phyloP scores from a whole-genome alignment of 768 basidiomycete genomes.

The Tubosaeta sp. region DNA sequence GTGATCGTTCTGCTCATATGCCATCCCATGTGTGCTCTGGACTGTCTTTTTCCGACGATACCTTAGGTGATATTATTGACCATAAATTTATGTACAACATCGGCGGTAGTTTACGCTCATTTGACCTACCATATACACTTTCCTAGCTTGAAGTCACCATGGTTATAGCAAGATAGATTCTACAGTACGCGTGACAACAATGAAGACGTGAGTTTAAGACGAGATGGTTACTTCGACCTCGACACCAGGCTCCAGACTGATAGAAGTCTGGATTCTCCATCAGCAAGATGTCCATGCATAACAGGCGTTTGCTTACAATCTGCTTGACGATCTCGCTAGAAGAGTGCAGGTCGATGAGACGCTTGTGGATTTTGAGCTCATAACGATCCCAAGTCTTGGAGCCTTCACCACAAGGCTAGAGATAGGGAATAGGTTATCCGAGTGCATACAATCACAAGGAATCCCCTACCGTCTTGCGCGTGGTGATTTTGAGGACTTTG shows the following conservation, averaged over 20 bases:
- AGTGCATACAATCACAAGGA: background rate
- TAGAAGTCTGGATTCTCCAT: constrained; percentile 68
- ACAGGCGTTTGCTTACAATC: constrained; percentile 66
- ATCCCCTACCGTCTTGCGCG: constrained; percentile 88
- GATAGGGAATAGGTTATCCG: background rate
- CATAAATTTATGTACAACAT: constrained; percentile 13
- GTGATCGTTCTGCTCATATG: constrained; percentile 23
- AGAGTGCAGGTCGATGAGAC: constrained; percentile 97
- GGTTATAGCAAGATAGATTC: background rate
- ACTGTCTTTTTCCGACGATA: constrained; percentile 12
- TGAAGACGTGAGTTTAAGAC: constrained; percentile 37
- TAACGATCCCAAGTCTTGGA: constrained; percentile 99
- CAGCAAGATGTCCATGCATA: constrained; percentile 1
- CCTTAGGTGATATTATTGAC: constrained; percentile 13
- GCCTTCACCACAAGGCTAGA: constrained; percentile 98
- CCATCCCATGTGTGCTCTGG: constrained; percentile 9
- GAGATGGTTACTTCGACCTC: constrained; percentile 99
- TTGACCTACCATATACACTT: constrained; percentile 7
- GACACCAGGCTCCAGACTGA: constrained; percentile 98
- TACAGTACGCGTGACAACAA: constrained; percentile 1
- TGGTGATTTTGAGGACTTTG: constrained; percentile 98
- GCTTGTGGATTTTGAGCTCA: constrained; percentile 99
- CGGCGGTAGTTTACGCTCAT: constrained; percentile 5
- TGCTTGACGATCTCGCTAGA: constrained; percentile 99
- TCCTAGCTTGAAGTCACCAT: background rate